phyloP scores from a whole-genome alignment of 1,139 yeast species.

The Kazachstania sp. region DNA sequence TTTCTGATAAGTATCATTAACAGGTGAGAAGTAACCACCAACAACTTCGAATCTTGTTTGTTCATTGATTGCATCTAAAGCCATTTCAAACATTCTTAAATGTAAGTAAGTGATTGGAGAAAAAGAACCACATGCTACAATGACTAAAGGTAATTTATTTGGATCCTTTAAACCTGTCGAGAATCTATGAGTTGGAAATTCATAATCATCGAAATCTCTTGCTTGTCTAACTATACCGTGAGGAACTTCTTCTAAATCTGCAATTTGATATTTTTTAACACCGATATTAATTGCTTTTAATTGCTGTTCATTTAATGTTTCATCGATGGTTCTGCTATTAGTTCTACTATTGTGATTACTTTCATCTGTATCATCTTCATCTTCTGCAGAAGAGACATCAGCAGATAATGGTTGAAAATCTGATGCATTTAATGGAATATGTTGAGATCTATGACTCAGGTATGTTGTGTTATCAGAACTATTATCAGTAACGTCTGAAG shows the following conservation, averaged over 20 bases:
- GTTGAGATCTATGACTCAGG: constrained; percentile 5
- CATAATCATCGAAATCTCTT: constrained; percentile 51
- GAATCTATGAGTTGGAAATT: constrained; percentile 79
- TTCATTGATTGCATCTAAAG: constrained; percentile 87
- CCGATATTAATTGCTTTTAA: constrained; percentile 16
- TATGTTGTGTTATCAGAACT: neutral
- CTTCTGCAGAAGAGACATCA: constrained; percentile 32
- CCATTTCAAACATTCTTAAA: constrained; percentile 97
- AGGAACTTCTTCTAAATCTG: constrained; percentile 94
- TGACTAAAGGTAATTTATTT: constrained; percentile 76
- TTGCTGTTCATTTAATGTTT: constrained; percentile 25
- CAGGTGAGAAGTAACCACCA: constrained; percentile 98
- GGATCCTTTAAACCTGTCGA: constrained; percentile 65
- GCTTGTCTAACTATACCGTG: constrained; percentile 89
- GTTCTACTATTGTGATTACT: neutral
- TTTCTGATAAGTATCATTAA: constrained; percentile 84
- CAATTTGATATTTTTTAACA: constrained; percentile 63
- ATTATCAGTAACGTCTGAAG: neutral
- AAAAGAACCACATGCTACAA: constrained; percentile 96
- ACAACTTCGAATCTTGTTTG: constrained; percentile 89
- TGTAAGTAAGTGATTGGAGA: constrained; percentile 93
- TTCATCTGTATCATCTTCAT: constrained; percentile 2
- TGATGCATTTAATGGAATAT: constrained; percentile 38
- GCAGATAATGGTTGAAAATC: constrained; percentile 40
- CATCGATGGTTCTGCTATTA: constrained; percentile 5